phyloP scores from a whole-genome alignment of 129 eudicot species.

The Kitagawia praeruptora region DNA sequence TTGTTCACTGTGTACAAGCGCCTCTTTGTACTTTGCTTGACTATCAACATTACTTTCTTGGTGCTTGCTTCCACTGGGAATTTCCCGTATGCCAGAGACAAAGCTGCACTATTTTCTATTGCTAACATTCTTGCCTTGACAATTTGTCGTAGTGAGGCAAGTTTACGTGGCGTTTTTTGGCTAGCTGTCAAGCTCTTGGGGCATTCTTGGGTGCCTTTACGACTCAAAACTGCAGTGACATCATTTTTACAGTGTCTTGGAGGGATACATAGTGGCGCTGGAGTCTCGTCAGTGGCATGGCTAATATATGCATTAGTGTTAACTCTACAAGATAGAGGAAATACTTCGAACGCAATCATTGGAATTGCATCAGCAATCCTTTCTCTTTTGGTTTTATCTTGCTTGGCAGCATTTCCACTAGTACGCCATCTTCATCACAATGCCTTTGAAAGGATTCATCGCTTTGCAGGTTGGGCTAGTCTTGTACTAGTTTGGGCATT shows the following conservation, averaged over 20 bases:
- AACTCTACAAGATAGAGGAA: conserved; percentile 42
- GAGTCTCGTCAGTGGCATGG: conserved; percentile 62
- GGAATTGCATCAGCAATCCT: conserved; percentile 48
- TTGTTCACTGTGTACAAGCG: conserved; percentile 68
- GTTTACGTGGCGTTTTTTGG: conserved; percentile 53
- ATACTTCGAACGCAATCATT: conserved; percentile 40
- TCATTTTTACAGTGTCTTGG: conserved; percentile 61
- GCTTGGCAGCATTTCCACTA: conserved; percentile 64
- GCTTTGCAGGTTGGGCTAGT: conserved; percentile 54
- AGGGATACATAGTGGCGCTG: conserved; percentile 74
- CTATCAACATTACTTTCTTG: conserved; percentile 36
- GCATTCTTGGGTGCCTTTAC: conserved; percentile 52
- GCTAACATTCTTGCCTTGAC: conserved; percentile 53
- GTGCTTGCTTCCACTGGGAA: conserved; percentile 48
- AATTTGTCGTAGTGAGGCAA: conserved; percentile 65
- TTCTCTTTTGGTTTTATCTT: conserved; percentile 36
- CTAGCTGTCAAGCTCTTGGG: conserved; percentile 47
- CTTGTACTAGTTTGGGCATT: conserved; percentile 58
- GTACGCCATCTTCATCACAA: conserved; percentile 77
- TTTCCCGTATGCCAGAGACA: conserved; percentile 43
- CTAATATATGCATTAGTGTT: conserved; percentile 46
- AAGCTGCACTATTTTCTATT: conserved; percentile 49
- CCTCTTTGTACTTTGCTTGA: conserved; percentile 42
- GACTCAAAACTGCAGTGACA: conserved; percentile 45
- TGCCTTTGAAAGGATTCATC: conserved; percentile 60